Conservation (phyloP, 176 grass and related monocot genomes). For the Triticum urartu region DNA sequence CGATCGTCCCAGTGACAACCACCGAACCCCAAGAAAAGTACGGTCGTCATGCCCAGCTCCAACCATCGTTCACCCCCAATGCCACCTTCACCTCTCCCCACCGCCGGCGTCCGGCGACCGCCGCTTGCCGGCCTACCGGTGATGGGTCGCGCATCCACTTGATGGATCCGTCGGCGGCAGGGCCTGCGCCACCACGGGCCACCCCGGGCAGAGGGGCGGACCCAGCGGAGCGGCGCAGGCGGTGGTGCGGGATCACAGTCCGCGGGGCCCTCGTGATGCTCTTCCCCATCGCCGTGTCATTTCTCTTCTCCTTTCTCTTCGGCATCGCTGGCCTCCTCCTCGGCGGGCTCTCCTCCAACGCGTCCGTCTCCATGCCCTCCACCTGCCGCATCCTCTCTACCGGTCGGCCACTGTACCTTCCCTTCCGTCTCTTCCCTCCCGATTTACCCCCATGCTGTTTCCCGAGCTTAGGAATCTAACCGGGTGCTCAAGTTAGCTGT, state of each 20-base stretch:
- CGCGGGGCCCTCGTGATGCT: constrained; percentile 53
- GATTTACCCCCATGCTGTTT: not conserved
- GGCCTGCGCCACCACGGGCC: constrained; percentile 2
- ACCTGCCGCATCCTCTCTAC: constrained; percentile 88
- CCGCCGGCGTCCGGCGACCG: constrained; percentile 34
- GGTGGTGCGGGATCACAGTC: constrained; percentile 32
- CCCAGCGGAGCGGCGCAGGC: not conserved
- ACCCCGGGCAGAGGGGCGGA: constrained; percentile 19
- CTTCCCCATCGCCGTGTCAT: constrained; percentile 60
- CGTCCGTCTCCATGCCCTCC: constrained; percentile 69
- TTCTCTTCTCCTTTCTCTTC: constrained; percentile 77
- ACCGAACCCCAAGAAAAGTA: constrained; percentile 9
- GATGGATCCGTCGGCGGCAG: constrained; percentile 49
- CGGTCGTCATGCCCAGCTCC: not conserved
- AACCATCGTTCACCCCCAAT: not conserved
- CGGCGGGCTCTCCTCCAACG: constrained; percentile 54
- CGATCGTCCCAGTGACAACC: not conserved
- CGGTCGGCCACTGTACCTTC: constrained; percentile 38
- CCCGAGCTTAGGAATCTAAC: not conserved
- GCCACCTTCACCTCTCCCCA: not conserved
- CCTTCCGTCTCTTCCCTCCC: not conserved
- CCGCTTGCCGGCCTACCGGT: constrained; percentile 22
- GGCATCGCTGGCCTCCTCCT: constrained; percentile 67
- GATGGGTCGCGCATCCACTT: constrained; percentile 24
- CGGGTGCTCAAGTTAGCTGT: not conserved